Evolutionary conservation across 768 basidiomycete genomes (phyloP), one percentile per base, ranked within the genome.

Genomic region (Cystofilobasidium ferigula): DNA sequence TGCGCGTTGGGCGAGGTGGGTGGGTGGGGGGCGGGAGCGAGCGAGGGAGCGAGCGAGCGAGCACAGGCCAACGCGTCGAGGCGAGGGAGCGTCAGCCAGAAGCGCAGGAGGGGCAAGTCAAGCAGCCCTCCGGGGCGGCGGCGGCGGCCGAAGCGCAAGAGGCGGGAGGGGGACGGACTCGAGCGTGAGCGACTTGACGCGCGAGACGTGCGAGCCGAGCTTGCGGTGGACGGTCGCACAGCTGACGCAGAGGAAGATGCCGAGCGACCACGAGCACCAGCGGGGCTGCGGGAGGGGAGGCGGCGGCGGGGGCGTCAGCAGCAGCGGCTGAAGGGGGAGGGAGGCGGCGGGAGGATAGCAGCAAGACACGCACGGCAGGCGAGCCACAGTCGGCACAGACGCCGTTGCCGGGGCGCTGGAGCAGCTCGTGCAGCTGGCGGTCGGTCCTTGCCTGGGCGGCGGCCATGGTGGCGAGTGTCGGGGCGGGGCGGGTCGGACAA

Each of bases 311-410:
- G 10, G 14, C 32, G 24, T 32, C 57, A 51, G 38, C 18, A 26
- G 48, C 14, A 42, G 53, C 16, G 22, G 32, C n/a, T 34, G 4
- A 20, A 51, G 28, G 26, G 45, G 18, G 10, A 3, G 14, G 22
- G 36, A 14, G 13, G 24, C n/a, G 22, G 9, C 35, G 28, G 18
- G 32, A 35, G 18, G 32, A 62, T 1, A 35, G 2, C 54, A 20
- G 59, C 22, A 35, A 48, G 47, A 13, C 5, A 32, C 51, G 26
- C 28, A 54, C 51, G n/a, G 54, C 54, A 30, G 61, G 56, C 16
- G 53, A 54, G 13, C 57, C 16, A 30, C 67, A 68, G 57, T 68
- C 67, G 20, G 67, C 67, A 34, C 67, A 68, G 45, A 59, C 36
- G 30, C 58, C 63, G 59, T 67, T 67, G 3, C 67, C 67, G 12